Base-by-base conservation (phyloP, 768 basidiomycete genomes). In the Mycena galopus region DNA sequence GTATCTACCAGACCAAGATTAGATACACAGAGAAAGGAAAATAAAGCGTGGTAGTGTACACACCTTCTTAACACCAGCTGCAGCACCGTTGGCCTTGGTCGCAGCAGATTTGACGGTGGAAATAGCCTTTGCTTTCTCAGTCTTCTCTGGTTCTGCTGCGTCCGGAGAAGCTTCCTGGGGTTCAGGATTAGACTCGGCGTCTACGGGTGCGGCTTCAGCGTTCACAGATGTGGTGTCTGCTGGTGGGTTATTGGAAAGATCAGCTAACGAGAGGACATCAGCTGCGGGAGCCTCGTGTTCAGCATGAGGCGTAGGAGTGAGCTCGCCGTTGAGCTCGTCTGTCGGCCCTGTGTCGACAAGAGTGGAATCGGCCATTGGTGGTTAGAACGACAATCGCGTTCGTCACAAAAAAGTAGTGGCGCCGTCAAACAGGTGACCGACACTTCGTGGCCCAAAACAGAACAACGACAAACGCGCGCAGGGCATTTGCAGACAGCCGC, bases 11-110 rank as follows among this genome's bases (percentile, higher is more conserved):
- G 25, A 50, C 33, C 35, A 21, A 7, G 51, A 58, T 47, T 67
- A 70, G 25, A 37, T 77, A 67, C 76, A 77, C 56, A 56, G 75
- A 59, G 75, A 59, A 72, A 74, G 60, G 67, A 69, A 30, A 19
- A 47, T 68, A 55, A 69, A 72, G 71, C 27, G 73, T 73, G 73
- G 55, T 67, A 63, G 67, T 29, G 30, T 63, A 82, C 85, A 68
- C 73, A 92, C 94, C 88, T 92, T 94, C 84, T 93, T 95, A 57
- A 91, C 91, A 12, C 86, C 79, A 66, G 89, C 86, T 23, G 89
- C 85, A 35, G 82, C 84, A 75, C 82, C 86, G 61, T 84, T 84
- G 27, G 84, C 69, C 82, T 90, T 92, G 61, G 80, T 82, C 29
- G 84, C 76, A 50, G 83, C 74, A 68, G 85, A 78, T 78, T 86